Evolutionary conservation across 2,329 filamentous ascomycete species (phyloP), one percentile per base, ranked within the genome.

Genomic region (Pyrenophora graminea): DNA sequence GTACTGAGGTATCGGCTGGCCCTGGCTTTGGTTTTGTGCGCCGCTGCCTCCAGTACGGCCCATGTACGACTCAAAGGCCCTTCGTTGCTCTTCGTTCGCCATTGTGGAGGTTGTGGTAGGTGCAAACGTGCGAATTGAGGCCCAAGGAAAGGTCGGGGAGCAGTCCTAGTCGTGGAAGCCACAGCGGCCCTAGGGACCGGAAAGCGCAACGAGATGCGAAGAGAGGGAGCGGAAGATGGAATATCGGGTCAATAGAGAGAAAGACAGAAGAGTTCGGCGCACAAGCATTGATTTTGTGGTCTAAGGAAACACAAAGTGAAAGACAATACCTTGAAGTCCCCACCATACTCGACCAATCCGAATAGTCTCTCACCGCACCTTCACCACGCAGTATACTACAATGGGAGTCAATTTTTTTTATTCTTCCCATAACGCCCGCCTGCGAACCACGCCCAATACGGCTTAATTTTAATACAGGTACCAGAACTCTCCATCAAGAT

Each of bases 21-120:
- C 51, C 48, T 50, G 50, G 43, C 40, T 27, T 41, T 56, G 45
- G 39, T 42, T 27, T 34, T 48, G 49, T 21, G n/a, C 19, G 23
- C 21, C 17, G 30, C 25, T 48, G 41, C 34, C 45, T 30, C 40
- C 21, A 17, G 47, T 56, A 53, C 45, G 49, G 34, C 66, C 60
- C 67, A 71, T 69, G 46, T 68, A 70, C 42, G 63, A 59, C 32
- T 59, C 59, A 50, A 68, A 71, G 6, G 66, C 67, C 42, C 57
- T 62, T 45, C 59, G 52, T 44, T 69, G 64, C 53, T 70, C 68
- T 36, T 68, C 67, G 45, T 63, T 64, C 23, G 62, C 62, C 66
- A 68, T 58, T 51, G 34, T 48, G 32, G 42, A 8, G n/a, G 39
- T 10, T 27, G 36, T 53, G 36, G 59, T 50, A 64, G 51, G 55